A percentile compares a stretch with the other conserved stretches of the same genome.
Conservation (phyloP, 2,329 filamentous ascomycete species). For the Ascochyta rabiei region DNA sequence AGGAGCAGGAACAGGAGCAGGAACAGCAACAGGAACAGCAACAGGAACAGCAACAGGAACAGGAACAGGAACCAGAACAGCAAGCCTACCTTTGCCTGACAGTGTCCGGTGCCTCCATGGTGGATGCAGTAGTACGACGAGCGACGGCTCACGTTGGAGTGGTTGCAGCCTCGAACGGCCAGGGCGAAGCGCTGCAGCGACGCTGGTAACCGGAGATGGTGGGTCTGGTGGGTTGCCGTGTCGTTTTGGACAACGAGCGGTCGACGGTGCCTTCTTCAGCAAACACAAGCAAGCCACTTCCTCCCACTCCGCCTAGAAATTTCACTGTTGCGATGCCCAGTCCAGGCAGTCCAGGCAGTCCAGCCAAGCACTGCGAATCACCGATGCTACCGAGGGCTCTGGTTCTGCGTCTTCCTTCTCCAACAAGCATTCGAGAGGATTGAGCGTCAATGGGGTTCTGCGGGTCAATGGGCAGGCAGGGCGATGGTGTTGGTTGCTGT, state of each 20-base stretch:
- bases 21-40: too few species aligned
- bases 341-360: too few species aligned
- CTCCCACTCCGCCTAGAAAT: conserved; percentile 6
- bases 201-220: conserved; percentile 29
- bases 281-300: conserved; percentile 19
- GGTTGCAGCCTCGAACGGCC: conserved; percentile 13
- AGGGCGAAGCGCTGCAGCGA: conserved; percentile 24
- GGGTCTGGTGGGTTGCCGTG: conserved; percentile 26
- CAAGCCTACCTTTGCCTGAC: conserved; percentile 53
- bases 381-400: background rate
- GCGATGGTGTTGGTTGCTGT: conserved; percentile 5
- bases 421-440: background rate
- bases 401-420: conserved; percentile 1
- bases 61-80: conserved; percentile 22
- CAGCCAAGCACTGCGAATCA: background rate
- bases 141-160: conserved; percentile 4
- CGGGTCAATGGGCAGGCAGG: conserved; percentile 8
- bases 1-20: too few species aligned
- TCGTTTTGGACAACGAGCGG: conserved; percentile 32
- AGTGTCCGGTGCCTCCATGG: conserved; percentile 52
- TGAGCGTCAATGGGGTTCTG: background rate
- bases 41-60: too few species aligned
- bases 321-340: background rate
- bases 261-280: conserved; percentile 23
- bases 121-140: background rate